phyloP scores from a whole-genome alignment of 352 stramenopile species.

The Pythium brachiatum region DNA sequence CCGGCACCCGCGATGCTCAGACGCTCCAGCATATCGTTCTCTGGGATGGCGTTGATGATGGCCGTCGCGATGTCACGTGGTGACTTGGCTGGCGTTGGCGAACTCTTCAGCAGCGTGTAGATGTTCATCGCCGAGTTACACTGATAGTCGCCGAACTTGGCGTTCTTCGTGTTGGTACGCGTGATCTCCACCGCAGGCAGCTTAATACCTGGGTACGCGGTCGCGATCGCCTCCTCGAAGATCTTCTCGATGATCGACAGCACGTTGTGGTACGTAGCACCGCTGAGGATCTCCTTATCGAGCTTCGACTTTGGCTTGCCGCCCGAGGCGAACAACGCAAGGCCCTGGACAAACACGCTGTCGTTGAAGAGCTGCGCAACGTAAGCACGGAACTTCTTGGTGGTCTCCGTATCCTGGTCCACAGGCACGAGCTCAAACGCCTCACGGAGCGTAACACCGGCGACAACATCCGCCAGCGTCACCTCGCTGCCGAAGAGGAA shows the following conservation, averaged over 20 bases:
- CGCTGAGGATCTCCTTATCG: constrained; percentile 42
- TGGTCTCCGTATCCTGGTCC: constrained; percentile 40
- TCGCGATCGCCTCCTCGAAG: constrained; percentile 68
- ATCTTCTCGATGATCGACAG: constrained; percentile 72
- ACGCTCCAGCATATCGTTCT: constrained; percentile 87
- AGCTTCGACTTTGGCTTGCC: constrained; percentile 52
- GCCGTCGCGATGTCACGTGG: constrained; percentile 87
- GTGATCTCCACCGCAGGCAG: constrained; percentile 62
- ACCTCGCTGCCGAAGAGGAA: constrained; percentile 69
- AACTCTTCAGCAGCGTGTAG: constrained; percentile 94
- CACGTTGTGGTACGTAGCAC: constrained; percentile 75
- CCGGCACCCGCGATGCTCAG: constrained; percentile 91
- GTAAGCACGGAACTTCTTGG: constrained; percentile 67
- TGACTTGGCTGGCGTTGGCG: constrained; percentile 59
- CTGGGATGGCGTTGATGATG: constrained; percentile 87
- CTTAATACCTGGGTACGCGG: constrained; percentile 58
- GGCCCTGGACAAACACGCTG: constrained; percentile 46
- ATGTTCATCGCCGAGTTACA: constrained; percentile 98
- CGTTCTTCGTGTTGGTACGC: constrained; percentile 76
- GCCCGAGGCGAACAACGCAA: constrained; percentile 40
- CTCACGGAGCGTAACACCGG: constrained; percentile 60
- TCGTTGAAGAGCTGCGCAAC: constrained; percentile 57
- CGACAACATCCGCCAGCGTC: constrained; percentile 72
- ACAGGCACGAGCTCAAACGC: constrained; percentile 57
- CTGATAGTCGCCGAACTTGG: constrained; percentile 96